Base-by-base conservation (phyloP, 148 eudicot genomes). In the Fagopyrum tataricum region DNA sequence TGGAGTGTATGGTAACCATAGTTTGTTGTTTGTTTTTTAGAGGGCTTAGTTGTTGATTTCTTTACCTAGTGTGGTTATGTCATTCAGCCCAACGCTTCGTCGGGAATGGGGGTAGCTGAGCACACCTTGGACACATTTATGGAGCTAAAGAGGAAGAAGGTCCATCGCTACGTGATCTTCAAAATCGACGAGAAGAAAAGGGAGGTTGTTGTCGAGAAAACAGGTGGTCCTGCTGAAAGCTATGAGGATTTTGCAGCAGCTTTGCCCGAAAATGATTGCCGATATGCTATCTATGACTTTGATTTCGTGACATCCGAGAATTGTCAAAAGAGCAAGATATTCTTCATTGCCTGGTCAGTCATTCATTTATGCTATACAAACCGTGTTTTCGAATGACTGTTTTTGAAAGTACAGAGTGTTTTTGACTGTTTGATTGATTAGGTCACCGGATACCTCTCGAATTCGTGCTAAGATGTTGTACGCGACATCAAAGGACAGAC, bases 281-380 rank as follows among this genome's bases (percentile, higher is more conserved):
- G 72, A 44, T 70, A 70, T n/a, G 72, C 72, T 3, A 51, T 70
- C 51, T 70, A 70, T 70, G 72, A 70, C 72, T 70, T 43, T 44
- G 72, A 70, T 70, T 70, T 70, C 52, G 72, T 70, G 51, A 70
- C 72, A 1, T 44, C 72, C 1, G 72, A 70, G 72, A 70, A 70
- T 7, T 70, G 72, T 37, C 72, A 70, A 21, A 70, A 70, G 72
- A 70, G 72, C 72, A 70, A 70, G 72, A 70, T 70, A 7, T 70
- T 70, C 72, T 70, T 70, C 72, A 70, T 70, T 70, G 72, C 72
- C 17, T 70, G 72, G 72, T 70, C 24, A 68, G 71, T 68, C 18
- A 26, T 8, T 8, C 12, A 21, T 20, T 21, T 10, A 23, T 58
- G 4, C 10, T 20, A 8, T 58, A 11, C 2, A 37, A 23, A 23